A percentile compares a stretch with the other conserved stretches of the same genome.
These are phyloP conservation scores for Kluyveromyces sp. DNA, from an alignment of 1,139 yeast species.

Conservation along the genomic window DNA sequence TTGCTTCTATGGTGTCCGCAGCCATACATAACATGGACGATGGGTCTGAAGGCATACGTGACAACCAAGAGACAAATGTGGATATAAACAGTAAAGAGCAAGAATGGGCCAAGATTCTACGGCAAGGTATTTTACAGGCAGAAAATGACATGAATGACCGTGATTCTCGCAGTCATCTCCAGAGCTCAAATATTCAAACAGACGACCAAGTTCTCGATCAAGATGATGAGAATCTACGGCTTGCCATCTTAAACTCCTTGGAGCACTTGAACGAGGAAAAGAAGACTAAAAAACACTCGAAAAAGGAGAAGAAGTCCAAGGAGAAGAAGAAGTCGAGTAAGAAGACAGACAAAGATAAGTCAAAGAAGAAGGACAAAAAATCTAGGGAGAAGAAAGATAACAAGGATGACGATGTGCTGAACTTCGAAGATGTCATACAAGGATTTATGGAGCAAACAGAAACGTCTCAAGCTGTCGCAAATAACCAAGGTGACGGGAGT, in stretches of 20 bases:
- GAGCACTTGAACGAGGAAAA: slow-evolving; percentile 19
- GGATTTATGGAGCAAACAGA: slow-evolving; percentile 24
- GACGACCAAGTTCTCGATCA: slow-evolving; percentile 26
- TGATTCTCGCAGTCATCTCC: slow-evolving; percentile 1
- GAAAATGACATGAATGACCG: slow-evolving; percentile 10
- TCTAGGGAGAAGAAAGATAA: slow-evolving; percentile 6
- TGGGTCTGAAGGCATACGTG: slow-evolving; percentile 10
- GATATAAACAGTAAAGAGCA: slow-evolving; percentile 23
- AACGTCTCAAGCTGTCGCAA: not conserved
- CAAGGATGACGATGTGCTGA: slow-evolving; percentile 13
- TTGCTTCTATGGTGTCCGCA: slow-evolving; percentile 28
- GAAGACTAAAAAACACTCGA: slow-evolving; percentile 9
- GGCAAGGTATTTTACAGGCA: slow-evolving; percentile 24
- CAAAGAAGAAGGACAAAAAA: slow-evolving; percentile 11
- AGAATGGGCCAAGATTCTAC: slow-evolving; percentile 30
- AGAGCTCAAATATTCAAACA: slow-evolving; percentile 8
- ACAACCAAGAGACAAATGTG: slow-evolving; percentile 9
- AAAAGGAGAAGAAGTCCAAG: slow-evolving; percentile 12
- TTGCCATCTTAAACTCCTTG: slow-evolving; percentile 29
- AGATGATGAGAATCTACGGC: slow-evolving; percentile 30
- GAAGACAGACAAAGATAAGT: slow-evolving; percentile 12
- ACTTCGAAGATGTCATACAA: slow-evolving; percentile 30
- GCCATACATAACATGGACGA: slow-evolving; percentile 25
- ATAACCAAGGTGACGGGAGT: not conserved
- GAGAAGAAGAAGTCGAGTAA: slow-evolving; percentile 12